Conservation (phyloP, 1,284 basidiomycete genomes). For the Pulveroboletus sp. region DNA sequence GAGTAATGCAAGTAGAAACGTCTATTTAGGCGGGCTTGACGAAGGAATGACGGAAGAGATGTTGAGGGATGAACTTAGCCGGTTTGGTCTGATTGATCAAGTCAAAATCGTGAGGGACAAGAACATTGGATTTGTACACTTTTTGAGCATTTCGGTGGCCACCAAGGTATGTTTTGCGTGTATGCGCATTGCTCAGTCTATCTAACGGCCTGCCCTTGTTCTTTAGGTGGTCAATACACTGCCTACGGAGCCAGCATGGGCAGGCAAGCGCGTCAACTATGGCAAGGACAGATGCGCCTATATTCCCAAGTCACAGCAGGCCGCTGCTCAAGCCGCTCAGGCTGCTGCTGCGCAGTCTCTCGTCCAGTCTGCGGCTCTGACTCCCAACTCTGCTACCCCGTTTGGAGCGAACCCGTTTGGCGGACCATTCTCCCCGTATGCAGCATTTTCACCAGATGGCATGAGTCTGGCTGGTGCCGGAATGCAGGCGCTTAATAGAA, state of each 20-base stretch:
- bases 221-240: slow-evolving; percentile 83
- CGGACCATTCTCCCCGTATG: slow-evolving; percentile 58
- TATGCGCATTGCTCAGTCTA: not conserved
- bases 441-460: slow-evolving; percentile 56
- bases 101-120: slow-evolving; percentile 98
- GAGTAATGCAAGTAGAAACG: slow-evolving; percentile 89
- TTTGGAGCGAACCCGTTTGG: slow-evolving; percentile 31
- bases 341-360: slow-evolving; percentile 81
- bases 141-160: slow-evolving; percentile 88
- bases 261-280: slow-evolving; percentile 93
- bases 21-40: slow-evolving; percentile 90
- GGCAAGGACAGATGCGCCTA: slow-evolving; percentile 96
- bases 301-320: slow-evolving; percentile 87
- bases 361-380: slow-evolving; percentile 54
- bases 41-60: slow-evolving; percentile 87
- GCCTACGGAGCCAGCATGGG: slow-evolving; percentile 86
- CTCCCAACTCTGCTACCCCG: slow-evolving; percentile 30
- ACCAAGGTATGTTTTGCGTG: slow-evolving; percentile 67
- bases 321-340: slow-evolving; percentile 78
- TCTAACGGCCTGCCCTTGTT: slow-evolving; percentile 4
- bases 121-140: slow-evolving; percentile 97
- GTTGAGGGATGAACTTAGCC: slow-evolving; percentile 81
- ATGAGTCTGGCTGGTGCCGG: slow-evolving; percentile 44
- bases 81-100: slow-evolving; percentile 95
- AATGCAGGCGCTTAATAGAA: slow-evolving; percentile 74